Base-by-base conservation (phyloP, 768 basidiomycete species). In the Termitomyces sp. region DNA sequence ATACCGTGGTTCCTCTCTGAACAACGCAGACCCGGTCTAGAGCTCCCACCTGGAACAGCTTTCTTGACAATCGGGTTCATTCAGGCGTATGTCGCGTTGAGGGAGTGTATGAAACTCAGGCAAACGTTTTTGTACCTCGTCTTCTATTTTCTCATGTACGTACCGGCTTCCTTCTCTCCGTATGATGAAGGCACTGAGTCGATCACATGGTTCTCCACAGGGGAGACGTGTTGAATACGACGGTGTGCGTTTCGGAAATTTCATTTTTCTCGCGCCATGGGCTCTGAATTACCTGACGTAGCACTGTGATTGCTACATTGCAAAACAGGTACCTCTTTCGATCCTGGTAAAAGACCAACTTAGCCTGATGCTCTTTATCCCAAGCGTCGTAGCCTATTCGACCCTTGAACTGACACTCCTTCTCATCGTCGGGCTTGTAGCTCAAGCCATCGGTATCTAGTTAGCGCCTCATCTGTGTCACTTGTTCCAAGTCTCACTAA, bases 191-290 rank as follows among this genome's bases (percentile, higher is more conserved):
- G n/a, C 9, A 6, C 25, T 12, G 5, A 51, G 14, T n/a, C 23
- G 14, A 8, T 2, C 8, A 17, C 17, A 50, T 50, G 17, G 10
- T 38, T 11, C 25, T 38, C 32, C 49, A 43, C n/a, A 88, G 86
- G 86, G 87, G 87, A 29, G 87, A 89, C 65, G 85, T 88, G 2
- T 68, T 89, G 40, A 89, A 89, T 64, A 89, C 89, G 0, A 84
- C 86, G 38, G 84, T 89, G 87, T 89, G 69, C 16, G 34, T 49
- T 4, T 23, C 23, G 23, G 21, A 23, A 16, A 35, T 17, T 17
- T 16, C 29, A 1, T 16, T 17, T 10, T 23, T 34, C 19, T 34
- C 8, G 16, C 17, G 21, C 31, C 23, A 25, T 35, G 8, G 14
- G 2, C 21, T 16, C 49, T 51, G 25, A 51, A 17, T 25, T 5